A percentile compares a stretch with the other conserved stretches of the same genome.
These are phyloP conservation scores for Pichiaceae sp. DNA, from an alignment of 1,139 yeast genomes.

Conservation along the genomic window DNA sequence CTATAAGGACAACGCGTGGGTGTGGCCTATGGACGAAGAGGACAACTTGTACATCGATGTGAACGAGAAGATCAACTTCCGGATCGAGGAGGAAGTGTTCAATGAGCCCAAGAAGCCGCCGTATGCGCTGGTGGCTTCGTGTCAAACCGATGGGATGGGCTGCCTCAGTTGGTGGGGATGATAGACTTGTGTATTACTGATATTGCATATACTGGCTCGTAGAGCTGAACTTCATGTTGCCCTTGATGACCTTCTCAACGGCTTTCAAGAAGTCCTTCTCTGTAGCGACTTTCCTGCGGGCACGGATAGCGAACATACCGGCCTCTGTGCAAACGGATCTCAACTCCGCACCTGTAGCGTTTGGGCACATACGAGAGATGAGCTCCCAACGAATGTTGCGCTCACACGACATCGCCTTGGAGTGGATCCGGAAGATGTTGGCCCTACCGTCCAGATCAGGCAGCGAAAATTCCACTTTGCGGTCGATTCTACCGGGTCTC, in stretches of 20 bases:
- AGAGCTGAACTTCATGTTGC: conserved; percentile 94
- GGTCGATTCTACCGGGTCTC: conserved; percentile 97
- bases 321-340: conserved; percentile 97
- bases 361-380: conserved; percentile 93
- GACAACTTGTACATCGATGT: conserved; percentile 74
- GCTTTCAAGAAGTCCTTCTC: conserved; percentile 97
- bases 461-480: conserved; percentile 92
- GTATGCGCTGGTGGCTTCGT: conserved; percentile 80
- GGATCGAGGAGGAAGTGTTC: conserved; percentile 84
- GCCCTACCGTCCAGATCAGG: conserved; percentile 98
- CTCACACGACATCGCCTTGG: conserved; percentile 95
- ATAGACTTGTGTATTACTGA: conserved; percentile 34
- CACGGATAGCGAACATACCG: conserved; percentile 98
- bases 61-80: conserved; percentile 82
- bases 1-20: conserved; percentile 88
- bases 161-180: conserved; percentile 93
- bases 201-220: conserved; percentile 98
- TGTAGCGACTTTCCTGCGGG: conserved; percentile 94
- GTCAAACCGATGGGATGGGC: conserved; percentile 96
- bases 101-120: conserved; percentile 66
- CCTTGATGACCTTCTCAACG: conserved; percentile 96
- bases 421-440: conserved; percentile 91
- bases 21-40: conserved; percentile 77
- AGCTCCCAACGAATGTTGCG: conserved; percentile 97
- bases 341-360: conserved; percentile 96